phyloP scores from a whole-genome alignment of 495 filamentous ascomycete genomes.

The Penicillium canariense region DNA sequence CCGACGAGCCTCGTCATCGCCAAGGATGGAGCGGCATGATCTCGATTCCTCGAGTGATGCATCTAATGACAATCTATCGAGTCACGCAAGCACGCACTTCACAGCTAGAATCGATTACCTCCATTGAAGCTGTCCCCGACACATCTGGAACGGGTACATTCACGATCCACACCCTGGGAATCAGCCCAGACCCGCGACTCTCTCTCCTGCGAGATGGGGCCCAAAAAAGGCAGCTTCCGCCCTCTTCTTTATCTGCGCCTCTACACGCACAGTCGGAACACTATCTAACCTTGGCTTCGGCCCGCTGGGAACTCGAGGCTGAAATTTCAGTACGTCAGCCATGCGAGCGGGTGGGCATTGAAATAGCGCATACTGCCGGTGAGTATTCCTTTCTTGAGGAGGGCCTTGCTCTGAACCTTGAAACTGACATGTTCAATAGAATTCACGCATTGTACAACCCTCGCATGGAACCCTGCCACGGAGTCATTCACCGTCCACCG shows the following conservation, averaged over 20 bases:
- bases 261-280: neutral
- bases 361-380: conserved; percentile 30
- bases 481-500: conserved; percentile 39
- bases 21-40: conserved; percentile 43
- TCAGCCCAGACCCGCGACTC: conserved; percentile 29
- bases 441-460: conserved; percentile 18
- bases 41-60: conserved; percentile 33
- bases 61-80: conserved; percentile 25
- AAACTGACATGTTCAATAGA: conserved; percentile 10
- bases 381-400: neutral
- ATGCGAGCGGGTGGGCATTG: conserved; percentile 31
- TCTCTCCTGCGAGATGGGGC: conserved; percentile 25
- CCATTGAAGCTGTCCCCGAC: conserved; percentile 26
- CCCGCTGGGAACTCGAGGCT: conserved; percentile 34
- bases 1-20: conserved; percentile 31
- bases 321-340: conserved; percentile 26
- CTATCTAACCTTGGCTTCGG: conserved; percentile 19
- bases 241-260: neutral
- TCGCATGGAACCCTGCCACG: conserved; percentile 28
- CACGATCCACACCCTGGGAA: conserved; percentile 37
- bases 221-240: conserved; percentile 1
- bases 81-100: conserved; percentile 34
- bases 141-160: conserved; percentile 13
- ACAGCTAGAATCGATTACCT: conserved; percentile 31
- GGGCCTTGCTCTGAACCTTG: neutral